A percentile compares a stretch with the other conserved stretches of the same genome.
These are phyloP conservation scores for Botrytis cinerea DNA, from an alignment of 2,329 filamentous ascomycete genomes.

Conservation along the genomic window DNA sequence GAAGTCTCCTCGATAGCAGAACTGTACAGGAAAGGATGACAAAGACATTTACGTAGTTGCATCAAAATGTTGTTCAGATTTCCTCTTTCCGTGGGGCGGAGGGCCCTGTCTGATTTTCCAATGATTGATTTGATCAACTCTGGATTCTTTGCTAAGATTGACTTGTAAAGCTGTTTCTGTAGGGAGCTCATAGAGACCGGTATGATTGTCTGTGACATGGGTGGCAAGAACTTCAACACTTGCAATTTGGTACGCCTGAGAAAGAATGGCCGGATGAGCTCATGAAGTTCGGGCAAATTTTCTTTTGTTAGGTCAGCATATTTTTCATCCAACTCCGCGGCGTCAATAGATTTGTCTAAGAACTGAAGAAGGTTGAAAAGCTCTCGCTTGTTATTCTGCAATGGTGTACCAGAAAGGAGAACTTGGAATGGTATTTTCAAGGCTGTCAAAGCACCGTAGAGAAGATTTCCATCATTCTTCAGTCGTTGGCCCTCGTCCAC, in stretches of 20 bases:
- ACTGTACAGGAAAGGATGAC: conserved; percentile 95
- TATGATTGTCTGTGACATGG: conserved; percentile 92
- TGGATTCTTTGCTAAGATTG: conserved; percentile 87
- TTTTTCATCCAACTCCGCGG: conserved; percentile 70
- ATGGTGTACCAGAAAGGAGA: conserved; percentile 82
- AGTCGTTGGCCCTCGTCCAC: conserved; percentile 94
- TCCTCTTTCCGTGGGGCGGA: conserved; percentile 71
- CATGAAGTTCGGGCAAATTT: conserved; percentile 78
- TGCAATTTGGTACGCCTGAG: conserved; percentile 81
- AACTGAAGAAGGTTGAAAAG: conserved; percentile 97
- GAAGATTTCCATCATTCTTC: conserved; percentile 84
- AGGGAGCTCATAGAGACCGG: conserved; percentile 93
- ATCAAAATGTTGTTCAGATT: conserved; percentile 93
- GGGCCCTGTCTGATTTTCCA: conserved; percentile 56
- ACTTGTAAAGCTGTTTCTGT: conserved; percentile 93
- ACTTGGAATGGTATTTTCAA: conserved; percentile 82
- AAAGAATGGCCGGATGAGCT: conserved; percentile 74
- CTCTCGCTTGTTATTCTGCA: conserved; percentile 95
- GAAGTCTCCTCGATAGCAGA: conserved; percentile 82
- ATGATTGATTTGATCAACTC: conserved; percentile 88
- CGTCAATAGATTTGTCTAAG: conserved; percentile 70
- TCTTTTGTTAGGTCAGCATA: conserved; percentile 80
- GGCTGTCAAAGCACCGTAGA: conserved; percentile 73
- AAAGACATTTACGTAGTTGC: conserved; percentile 91
- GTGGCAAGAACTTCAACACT: conserved; percentile 86